These are phyloP conservation scores for Phytophthora citricola DNA, from an alignment of 352 stramenopile species.

Conservation along the genomic window DNA sequence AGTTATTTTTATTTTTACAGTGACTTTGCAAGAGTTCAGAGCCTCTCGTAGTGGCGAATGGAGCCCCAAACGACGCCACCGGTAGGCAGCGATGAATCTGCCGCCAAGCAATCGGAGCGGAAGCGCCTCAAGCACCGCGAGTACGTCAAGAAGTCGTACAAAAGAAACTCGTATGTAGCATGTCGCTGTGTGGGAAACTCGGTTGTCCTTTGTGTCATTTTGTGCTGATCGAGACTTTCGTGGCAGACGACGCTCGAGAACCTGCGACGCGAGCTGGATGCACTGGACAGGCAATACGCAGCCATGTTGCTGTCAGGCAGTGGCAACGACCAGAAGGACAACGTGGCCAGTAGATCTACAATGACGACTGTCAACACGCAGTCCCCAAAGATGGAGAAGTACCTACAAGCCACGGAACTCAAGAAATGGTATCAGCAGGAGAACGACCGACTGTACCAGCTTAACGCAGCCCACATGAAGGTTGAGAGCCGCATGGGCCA, in stretches of 20 bases:
- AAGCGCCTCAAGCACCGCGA: constrained; percentile 74
- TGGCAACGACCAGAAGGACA: not conserved
- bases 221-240: constrained; percentile 22
- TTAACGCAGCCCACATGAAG: constrained; percentile 62
- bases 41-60: constrained; percentile 10
- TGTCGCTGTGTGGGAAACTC: not conserved
- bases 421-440: constrained; percentile 58
- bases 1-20: constrained; percentile 3
- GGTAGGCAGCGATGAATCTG: constrained; percentile 1
- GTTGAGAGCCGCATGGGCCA: constrained; percentile 57
- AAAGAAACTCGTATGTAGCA: constrained; percentile 70
- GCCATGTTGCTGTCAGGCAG: constrained; percentile 32
- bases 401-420: constrained; percentile 48
- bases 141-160: constrained; percentile 78
- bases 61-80: constrained; percentile 3
- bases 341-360: not conserved
- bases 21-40: constrained; percentile 21
- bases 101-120: constrained; percentile 38
- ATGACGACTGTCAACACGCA: not conserved
- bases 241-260: constrained; percentile 56
- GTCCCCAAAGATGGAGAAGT: constrained; percentile 46
- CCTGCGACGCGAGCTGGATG: constrained; percentile 51
- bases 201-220: not conserved
- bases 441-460: constrained; percentile 63
- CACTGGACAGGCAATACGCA: constrained; percentile 56